Percentiles rank a stretch among this genome's conserved stretches.
These are phyloP conservation scores for Sphenostylis stenocarpa DNA, from an alignment of 306 rosid species.

Conservation along the genomic window DNA sequence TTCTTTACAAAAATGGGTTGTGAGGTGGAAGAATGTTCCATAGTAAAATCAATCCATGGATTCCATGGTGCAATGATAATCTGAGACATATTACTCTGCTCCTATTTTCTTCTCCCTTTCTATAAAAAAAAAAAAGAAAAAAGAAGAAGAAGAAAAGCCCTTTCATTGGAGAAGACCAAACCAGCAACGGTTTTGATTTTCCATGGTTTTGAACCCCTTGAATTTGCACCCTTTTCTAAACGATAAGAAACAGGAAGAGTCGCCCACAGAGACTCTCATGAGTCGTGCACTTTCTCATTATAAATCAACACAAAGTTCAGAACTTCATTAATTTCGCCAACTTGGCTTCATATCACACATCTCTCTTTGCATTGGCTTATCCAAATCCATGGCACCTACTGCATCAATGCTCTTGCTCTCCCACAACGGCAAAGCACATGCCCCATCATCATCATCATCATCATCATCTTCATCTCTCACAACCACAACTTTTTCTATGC, in stretches of 20 bases:
- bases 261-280: constrained; percentile 28
- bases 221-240: not conserved
- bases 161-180: not conserved
- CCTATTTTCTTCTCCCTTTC: too few relatives aligned
- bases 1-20: not conserved
- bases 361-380: not conserved
- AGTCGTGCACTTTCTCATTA: not conserved
- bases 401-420: constrained; percentile 44
- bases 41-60: too few relatives aligned
- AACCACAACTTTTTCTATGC: constrained; percentile 17
- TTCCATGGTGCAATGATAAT: too few relatives aligned
- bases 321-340: not conserved
- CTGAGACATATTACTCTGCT: too few relatives aligned
- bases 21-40: not conserved
- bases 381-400: constrained; percentile 40
- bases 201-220: constrained; percentile 27
- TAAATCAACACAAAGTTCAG: not conserved
- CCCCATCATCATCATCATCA: not conserved
- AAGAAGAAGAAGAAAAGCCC: too few relatives aligned
- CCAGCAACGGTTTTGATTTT: constrained; percentile 11
- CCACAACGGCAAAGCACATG: constrained; percentile 10
- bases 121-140: too few relatives aligned
- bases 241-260: not conserved
- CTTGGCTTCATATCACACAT: not conserved
- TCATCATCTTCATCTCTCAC: not conserved